phyloP scores from a whole-genome alignment of 2,329 filamentous ascomycete genomes.

The Pseudogymnoascus sp. region DNA sequence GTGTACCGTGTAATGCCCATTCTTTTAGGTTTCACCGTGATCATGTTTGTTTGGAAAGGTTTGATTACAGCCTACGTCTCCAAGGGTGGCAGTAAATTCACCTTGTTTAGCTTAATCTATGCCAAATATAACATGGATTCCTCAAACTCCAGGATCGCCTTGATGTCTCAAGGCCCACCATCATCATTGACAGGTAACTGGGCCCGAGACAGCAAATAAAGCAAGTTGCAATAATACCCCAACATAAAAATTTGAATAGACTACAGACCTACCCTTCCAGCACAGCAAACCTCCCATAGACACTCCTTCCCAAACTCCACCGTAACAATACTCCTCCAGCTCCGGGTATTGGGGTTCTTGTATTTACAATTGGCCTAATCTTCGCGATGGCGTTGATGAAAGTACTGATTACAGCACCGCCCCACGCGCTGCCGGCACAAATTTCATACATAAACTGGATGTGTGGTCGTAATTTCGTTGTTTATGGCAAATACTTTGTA shows the following conservation, averaged over 20 bases:
- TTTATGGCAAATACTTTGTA: not conserved
- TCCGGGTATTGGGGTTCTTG: not conserved
- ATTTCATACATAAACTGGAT: not conserved
- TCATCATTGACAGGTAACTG: not conserved
- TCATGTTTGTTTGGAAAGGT: not conserved
- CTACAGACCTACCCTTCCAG: not conserved
- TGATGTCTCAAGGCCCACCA: not conserved
- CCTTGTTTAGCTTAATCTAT: not conserved
- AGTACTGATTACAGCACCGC: not conserved
- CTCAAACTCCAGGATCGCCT: not conserved
- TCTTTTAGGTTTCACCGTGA: not conserved
- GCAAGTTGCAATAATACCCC: not conserved
- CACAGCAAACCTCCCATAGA: not conserved
- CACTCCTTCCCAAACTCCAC: not conserved
- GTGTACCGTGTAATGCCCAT: not conserved
- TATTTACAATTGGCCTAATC: not conserved
- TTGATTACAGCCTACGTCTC: not conserved
- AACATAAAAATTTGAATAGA: not conserved
- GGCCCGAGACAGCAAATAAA: not conserved
- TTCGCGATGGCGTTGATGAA: not conserved
- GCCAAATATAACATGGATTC: not conserved
- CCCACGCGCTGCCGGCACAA: not conserved
- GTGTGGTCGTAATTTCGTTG: not conserved
- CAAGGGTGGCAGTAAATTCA: not conserved
- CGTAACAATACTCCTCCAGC: not conserved